Percentiles rank a stretch among this genome's conserved stretches.
These are phyloP conservation scores for Lasiosphaeria miniovina DNA, from an alignment of 495 filamentous ascomycete species.

Conservation along the genomic window DNA sequence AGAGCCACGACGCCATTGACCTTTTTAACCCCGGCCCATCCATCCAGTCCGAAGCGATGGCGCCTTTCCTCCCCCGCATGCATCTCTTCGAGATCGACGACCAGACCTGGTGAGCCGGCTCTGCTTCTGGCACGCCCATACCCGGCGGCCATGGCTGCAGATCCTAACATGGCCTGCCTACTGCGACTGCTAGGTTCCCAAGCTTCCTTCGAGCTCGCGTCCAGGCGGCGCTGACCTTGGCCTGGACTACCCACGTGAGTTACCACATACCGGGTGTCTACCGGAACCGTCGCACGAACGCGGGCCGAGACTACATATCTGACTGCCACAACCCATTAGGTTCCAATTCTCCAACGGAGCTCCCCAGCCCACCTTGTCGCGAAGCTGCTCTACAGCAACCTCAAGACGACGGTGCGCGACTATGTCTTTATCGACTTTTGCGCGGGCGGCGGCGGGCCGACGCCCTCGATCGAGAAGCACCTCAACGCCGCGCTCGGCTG, in stretches of 20 bases:
- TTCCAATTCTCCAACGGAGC: conserved; percentile 43
- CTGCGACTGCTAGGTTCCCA: conserved; percentile 45
- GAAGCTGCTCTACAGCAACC: conserved; percentile 44
- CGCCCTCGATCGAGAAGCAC: conserved; percentile 57
- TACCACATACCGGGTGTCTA: background rate
- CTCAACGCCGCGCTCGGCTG: conserved; percentile 45
- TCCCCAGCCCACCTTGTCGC: conserved; percentile 48
- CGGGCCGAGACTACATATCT: too few relatives aligned
- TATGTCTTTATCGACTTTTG: conserved; percentile 71
- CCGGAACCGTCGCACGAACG: background rate
- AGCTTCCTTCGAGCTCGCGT: conserved; percentile 48
- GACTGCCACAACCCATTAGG: conserved; percentile 6
- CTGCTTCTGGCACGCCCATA: background rate
- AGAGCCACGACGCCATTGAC: too few relatives aligned
- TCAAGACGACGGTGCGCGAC: conserved; percentile 34
- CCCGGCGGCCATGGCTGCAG: too few relatives aligned
- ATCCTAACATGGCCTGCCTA: too few relatives aligned
- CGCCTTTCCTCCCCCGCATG: conserved; percentile 49
- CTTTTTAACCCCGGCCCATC: background rate
- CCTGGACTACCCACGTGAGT: conserved; percentile 43
- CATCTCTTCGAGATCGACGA: conserved; percentile 57
- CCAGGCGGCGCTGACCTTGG: conserved; percentile 49
- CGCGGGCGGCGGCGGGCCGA: conserved; percentile 69
- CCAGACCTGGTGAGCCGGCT: conserved; percentile 45
- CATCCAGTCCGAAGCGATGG: conserved; percentile 32